Percentiles rank a stretch among this genome's conserved stretches.
These are phyloP conservation scores for Tricholoma flavovirens DNA, from an alignment of 768 basidiomycete genomes.

Conservation along the genomic window DNA sequence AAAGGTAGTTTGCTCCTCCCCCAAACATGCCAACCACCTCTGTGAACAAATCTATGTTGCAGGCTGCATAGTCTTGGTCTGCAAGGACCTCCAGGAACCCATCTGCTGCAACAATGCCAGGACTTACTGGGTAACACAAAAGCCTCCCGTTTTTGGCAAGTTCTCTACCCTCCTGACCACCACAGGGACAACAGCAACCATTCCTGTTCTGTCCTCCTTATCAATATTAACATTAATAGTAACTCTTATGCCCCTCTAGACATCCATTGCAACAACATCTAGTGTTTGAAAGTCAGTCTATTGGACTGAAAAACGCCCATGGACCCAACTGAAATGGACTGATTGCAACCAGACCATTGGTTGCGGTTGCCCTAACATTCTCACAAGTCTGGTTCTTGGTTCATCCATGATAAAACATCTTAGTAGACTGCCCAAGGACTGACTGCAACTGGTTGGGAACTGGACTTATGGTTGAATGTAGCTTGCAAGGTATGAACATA, in stretches of 20 bases:
- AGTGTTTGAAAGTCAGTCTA: no score
- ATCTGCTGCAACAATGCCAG: neutral
- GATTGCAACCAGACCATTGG: neutral
- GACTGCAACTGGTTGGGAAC: no score
- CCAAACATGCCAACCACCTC: no score
- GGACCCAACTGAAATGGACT: neutral
- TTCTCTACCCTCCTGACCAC: neutral
- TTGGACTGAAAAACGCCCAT: neutral
- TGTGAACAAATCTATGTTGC: neutral
- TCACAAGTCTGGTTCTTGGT: neutral
- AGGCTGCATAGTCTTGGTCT: neutral
- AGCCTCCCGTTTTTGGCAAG: neutral
- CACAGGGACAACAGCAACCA: neutral
- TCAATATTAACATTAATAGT: neutral
- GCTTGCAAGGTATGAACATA: no score
- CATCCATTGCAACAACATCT: neutral
- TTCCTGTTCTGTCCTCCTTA: no score
- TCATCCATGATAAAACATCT: neutral
- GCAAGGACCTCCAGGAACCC: constrained; percentile 1
- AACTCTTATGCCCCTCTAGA: neutral
- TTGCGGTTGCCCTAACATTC: no score
- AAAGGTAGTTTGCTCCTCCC: no score
- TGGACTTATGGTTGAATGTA: no score
- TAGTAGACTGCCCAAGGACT: no score
- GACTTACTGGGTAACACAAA: neutral